Percentiles rank a stretch among this genome's conserved stretches.
phyloP scores from a whole-genome alignment of 2,329 filamentous ascomycete species.

The Fonsecaea multimorphosa region DNA sequence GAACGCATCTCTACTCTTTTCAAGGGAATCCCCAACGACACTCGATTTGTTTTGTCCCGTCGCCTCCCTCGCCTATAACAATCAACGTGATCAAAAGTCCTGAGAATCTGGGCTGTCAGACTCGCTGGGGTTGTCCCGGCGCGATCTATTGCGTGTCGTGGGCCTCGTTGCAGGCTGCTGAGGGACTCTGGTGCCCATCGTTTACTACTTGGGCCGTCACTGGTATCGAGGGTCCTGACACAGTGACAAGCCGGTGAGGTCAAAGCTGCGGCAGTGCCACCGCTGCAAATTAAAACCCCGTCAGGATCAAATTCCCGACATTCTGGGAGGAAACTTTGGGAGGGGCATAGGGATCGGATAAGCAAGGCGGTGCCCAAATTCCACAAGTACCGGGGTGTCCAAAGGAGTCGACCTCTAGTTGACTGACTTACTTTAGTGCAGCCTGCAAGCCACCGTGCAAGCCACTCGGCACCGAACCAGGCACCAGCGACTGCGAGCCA shows the following conservation, averaged over 20 bases:
- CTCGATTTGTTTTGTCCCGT: background rate
- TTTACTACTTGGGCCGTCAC: background rate
- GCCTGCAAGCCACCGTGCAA: conserved; percentile 1
- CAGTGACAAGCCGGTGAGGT: background rate
- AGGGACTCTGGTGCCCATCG: background rate
- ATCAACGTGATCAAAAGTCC: background rate
- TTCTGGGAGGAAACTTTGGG: background rate
- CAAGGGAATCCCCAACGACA: background rate
- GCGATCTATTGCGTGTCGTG: background rate
- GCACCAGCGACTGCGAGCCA: conserved; percentile 8
- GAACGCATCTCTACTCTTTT: background rate
- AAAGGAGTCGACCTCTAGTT: background rate
- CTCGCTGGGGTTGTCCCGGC: background rate
- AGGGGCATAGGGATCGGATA: background rate
- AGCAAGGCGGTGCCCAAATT: background rate
- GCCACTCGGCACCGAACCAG: background rate
- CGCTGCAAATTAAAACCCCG: background rate
- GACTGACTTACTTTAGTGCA: conserved; percentile 5
- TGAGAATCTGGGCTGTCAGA: background rate
- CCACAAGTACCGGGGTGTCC: conserved; percentile 2
- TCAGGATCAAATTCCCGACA: background rate
- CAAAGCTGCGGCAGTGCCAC: background rate
- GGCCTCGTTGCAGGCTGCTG: background rate
- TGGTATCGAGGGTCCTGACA: background rate
- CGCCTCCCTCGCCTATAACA: background rate